These are phyloP conservation scores for Vitis hybrid DNA, from an alignment of 177 flowering plant species.

Conservation along the genomic window DNA sequence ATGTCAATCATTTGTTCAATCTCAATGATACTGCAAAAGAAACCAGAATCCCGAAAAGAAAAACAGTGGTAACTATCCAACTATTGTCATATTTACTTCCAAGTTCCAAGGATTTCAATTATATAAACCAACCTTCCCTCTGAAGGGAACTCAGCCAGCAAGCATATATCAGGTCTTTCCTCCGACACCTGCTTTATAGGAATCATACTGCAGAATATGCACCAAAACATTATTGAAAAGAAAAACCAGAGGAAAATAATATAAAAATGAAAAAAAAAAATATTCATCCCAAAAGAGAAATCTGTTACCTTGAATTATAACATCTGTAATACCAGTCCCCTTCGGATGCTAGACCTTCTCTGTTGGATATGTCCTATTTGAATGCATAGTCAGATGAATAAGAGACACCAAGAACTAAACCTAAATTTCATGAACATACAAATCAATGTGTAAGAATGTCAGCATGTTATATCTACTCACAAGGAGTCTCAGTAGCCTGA, in stretches of 20 bases:
- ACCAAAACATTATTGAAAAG: constrained; percentile 2
- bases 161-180: constrained; percentile 63
- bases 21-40: constrained; percentile 56
- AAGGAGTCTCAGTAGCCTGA: constrained; percentile 63
- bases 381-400: constrained; percentile 13
- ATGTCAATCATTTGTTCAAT: constrained; percentile 57
- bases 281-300: background rate
- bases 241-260: background rate
- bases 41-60: constrained; percentile 4
- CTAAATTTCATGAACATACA: background rate
- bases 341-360: constrained; percentile 86
- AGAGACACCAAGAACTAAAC: background rate
- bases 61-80: too few relatives aligned
- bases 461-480: constrained; percentile 44
- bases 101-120: background rate
- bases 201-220: constrained; percentile 41
- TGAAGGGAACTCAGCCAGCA: constrained; percentile 80
- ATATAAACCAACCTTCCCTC: constrained; percentile 63
- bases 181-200: constrained; percentile 52
- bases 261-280: background rate
- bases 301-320: constrained; percentile 53
- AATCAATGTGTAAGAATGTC: background rate
- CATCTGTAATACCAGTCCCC: constrained; percentile 71
- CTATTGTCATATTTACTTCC: background rate
- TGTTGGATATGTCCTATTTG: constrained; percentile 82